Base-by-base conservation (phyloP, 768 basidiomycete species). In the Cystofilobasidium ferigula region DNA sequence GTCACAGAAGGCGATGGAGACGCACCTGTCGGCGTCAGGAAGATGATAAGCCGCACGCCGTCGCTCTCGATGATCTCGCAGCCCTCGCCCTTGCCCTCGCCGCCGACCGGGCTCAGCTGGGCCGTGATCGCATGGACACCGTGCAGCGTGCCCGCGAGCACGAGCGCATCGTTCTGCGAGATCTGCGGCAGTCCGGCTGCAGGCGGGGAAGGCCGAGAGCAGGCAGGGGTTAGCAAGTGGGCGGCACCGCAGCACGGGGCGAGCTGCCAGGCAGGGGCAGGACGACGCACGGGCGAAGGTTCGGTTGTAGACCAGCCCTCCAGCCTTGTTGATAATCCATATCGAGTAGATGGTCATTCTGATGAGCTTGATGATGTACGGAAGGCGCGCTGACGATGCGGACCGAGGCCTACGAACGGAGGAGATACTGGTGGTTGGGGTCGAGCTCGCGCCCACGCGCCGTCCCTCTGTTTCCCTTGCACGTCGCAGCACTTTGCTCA, bases 71-170 rank as follows among this genome's bases (percentile, higher is more conserved):
- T 93, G n/a, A 90, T 85, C 72, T 97, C 87, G 10, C 86, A 88
- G 26, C 72, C 69, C 10, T 73, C 72, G 56, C 70, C 54, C 32
- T 67, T 35, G 36, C 70, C 58, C 26, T 69, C 62, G 36, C 57
- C 69, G 60, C 30, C 71, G 22, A 82, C 83, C 3, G 95, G 94
- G 6, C 88, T 90, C 53, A 99, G 79, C 51, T 89, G 84, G 69
- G 87, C 86, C 0, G 94, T 97, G 71, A 98, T 98, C n/a, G 95
- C 95, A 72, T 98, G 95, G 34, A 99, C 94, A 59, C 94, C 93
- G 69, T 98, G 95, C 42, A 98, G 78, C 18, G 95, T 98, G 51
- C 94, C 94, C 2, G 95, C 95, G 45, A 98, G 83, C 22, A 98
- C 89, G 62, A 99, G 84, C 70, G 91, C 87, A 79, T 95, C 92